Conservation (phyloP, 1,284 basidiomycete species). For the Xerocomus nothofagi region DNA sequence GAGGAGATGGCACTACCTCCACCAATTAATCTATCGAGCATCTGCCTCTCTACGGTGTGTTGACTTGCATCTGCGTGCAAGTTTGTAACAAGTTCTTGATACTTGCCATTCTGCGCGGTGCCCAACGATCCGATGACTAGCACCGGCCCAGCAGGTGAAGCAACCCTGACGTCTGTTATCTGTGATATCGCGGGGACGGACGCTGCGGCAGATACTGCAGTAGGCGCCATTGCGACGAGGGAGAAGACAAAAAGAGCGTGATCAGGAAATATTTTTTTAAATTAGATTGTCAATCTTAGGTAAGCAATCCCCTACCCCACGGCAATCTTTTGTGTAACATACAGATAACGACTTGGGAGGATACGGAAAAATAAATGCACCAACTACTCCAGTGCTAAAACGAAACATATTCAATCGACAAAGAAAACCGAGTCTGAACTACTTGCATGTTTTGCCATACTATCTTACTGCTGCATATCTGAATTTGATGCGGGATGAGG, state of each 20-base stretch:
- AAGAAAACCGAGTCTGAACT: slow-evolving; percentile 2
- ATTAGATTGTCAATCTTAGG: slow-evolving; percentile 26
- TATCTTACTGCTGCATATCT: slow-evolving; percentile 32
- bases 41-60: slow-evolving; percentile 63
- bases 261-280: slow-evolving; percentile 9
- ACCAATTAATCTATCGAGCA: slow-evolving; percentile 75
- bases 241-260: not conserved
- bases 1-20: slow-evolving; percentile 49
- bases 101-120: slow-evolving; percentile 73
- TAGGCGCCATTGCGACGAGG: slow-evolving; percentile 54
- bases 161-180: not conserved
- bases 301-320: slow-evolving; percentile 16
- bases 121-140: slow-evolving; percentile 72
- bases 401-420: slow-evolving; percentile 11
- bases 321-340: slow-evolving; percentile 1
- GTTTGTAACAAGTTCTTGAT: slow-evolving; percentile 64
- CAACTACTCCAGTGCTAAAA: slow-evolving; percentile 3
- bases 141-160: slow-evolving; percentile 43
- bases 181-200: slow-evolving; percentile 16
- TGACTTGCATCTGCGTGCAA: slow-evolving; percentile 45
- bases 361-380: slow-evolving; percentile 6
- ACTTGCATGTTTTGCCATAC: not conserved
- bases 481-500: slow-evolving; percentile 37
- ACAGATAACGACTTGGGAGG: slow-evolving; percentile 3
- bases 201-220: slow-evolving; percentile 44